Percentiles rank a stretch among this genome's conserved stretches.
Conservation (phyloP, 1,139 yeast species). For the Debaryomycetaceae sp. region DNA sequence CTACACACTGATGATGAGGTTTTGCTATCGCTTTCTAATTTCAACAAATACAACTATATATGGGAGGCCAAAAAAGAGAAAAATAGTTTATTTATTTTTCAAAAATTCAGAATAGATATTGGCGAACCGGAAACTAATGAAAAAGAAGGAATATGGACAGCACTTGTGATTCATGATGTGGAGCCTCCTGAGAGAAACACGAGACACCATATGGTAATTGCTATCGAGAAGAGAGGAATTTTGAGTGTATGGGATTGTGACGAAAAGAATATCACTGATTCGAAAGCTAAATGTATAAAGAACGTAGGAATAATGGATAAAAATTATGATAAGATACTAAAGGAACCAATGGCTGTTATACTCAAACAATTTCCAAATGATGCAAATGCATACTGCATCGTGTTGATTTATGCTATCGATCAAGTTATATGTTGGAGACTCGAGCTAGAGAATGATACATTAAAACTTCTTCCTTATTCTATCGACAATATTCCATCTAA, state of each 20-base stretch:
- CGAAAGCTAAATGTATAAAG: slow-evolving; percentile 23
- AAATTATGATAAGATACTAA: slow-evolving; percentile 5
- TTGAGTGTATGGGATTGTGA: slow-evolving; percentile 68
- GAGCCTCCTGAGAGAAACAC: slow-evolving; percentile 13
- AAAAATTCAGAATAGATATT: slow-evolving; percentile 32
- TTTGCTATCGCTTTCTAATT: slow-evolving; percentile 39
- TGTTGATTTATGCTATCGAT: slow-evolving; percentile 27
- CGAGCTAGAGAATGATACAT: slow-evolving; percentile 10
- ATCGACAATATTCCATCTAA: slow-evolving; percentile 27
- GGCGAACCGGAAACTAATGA: slow-evolving; percentile 6
- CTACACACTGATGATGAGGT: slow-evolving; percentile 22
- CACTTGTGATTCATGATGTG: slow-evolving; percentile 34
- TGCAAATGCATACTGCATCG: slow-evolving; percentile 17
- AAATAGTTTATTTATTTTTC: slow-evolving; percentile 29
- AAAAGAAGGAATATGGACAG: slow-evolving; percentile 25
- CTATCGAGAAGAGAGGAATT: slow-evolving; percentile 53
- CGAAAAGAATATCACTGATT: slow-evolving; percentile 26
- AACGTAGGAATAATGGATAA: slow-evolving; percentile 13
- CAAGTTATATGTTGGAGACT: slow-evolving; percentile 30
- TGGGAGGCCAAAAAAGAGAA: slow-evolving; percentile 49
- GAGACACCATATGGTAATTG: slow-evolving; percentile 39
- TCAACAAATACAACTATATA: slow-evolving; percentile 54
- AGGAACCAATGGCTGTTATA: slow-evolving; percentile 27
- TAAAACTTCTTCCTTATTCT: slow-evolving; percentile 14
- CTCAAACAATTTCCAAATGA: slow-evolving; percentile 16